Percentiles rank a stretch among this genome's conserved stretches.
Conservation (phyloP, 371 early-diverging fungal species). For the Mucor mucedo region DNA sequence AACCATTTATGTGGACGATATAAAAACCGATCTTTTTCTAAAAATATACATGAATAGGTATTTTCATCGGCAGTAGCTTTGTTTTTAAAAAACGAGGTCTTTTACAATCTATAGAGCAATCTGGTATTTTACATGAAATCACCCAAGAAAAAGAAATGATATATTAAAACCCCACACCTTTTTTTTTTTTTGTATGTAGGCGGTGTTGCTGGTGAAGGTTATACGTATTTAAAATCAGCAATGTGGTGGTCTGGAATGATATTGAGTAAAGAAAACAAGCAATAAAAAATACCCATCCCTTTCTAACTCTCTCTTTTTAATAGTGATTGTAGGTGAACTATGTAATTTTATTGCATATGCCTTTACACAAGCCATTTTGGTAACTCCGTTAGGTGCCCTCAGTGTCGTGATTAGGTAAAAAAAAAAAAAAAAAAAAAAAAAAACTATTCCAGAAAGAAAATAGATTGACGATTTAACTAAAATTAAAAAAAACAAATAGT, state of each 20-base stretch:
- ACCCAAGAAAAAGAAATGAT: conserved; percentile 1
- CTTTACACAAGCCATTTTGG: conserved; percentile 92
- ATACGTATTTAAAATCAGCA: conserved; percentile 80
- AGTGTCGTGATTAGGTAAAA: conserved; percentile 68
- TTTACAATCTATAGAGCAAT: conserved; percentile 67
- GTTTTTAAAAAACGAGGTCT: conserved; percentile 95
- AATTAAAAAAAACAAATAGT: conserved; percentile 37
- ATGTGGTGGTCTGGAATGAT: conserved; percentile 97
- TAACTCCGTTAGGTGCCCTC: conserved; percentile 95
- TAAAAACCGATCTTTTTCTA: no score
- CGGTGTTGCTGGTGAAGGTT: conserved; percentile 77
- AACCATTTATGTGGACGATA: neutral
- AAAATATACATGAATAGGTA: conserved; percentile 43
- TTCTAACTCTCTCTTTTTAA: neutral
- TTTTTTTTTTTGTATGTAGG: conserved; percentile 17
- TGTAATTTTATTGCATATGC: conserved; percentile 95
- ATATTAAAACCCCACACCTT: neutral
- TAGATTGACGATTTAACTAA: conserved; percentile 29
- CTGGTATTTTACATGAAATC: conserved; percentile 37
- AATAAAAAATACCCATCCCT: neutral
- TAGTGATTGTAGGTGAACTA: conserved; percentile 85
- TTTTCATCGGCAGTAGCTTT: conserved; percentile 90
- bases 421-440: neutral
- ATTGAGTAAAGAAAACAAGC: conserved; percentile 55
- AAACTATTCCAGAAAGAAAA: neutral